A percentile compares a stretch with the other conserved stretches of the same genome.
phyloP scores from a whole-genome alignment of 2,329 filamentous ascomycete genomes.

The Ambrosiella beaveri region DNA sequence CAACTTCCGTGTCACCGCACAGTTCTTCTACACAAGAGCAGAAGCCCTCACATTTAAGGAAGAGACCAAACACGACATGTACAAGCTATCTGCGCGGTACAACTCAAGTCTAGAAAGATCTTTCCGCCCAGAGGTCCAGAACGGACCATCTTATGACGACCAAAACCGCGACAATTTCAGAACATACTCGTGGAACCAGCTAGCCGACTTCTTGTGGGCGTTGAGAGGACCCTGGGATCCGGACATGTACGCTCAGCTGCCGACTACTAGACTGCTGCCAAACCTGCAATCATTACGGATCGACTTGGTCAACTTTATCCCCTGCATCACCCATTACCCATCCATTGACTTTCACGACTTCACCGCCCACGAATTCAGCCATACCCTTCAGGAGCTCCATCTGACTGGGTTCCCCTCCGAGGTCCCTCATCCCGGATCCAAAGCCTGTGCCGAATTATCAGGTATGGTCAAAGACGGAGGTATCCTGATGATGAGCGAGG shows the following conservation, averaged over 20 bases:
- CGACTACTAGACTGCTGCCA: constrained; percentile 28
- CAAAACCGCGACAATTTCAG: constrained; percentile 35
- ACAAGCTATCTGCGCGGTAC: constrained; percentile 17
- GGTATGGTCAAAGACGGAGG: constrained; percentile 37
- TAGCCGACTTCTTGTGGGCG: constrained; percentile 34
- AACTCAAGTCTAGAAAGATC: background rate
- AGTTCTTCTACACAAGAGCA: constrained; percentile 30
- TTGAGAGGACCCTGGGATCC: constrained; percentile 30
- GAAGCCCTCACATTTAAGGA: too few relatives aligned
- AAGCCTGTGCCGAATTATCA: constrained; percentile 30
- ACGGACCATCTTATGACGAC: constrained; percentile 21
- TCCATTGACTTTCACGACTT: constrained; percentile 31
- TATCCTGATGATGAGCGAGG: constrained; percentile 29
- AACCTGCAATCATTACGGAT: constrained; percentile 30
- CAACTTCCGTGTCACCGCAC: constrained; percentile 35
- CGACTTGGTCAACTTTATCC: constrained; percentile 38
- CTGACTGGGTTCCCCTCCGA: constrained; percentile 35
- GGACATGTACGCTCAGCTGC: constrained; percentile 14
- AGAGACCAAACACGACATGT: too few relatives aligned
- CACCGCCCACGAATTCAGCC: constrained; percentile 36
- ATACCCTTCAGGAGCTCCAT: constrained; percentile 34
- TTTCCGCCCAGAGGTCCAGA: background rate
- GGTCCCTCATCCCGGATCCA: constrained; percentile 25
- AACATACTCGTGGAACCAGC: constrained; percentile 36
- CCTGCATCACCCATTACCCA: constrained; percentile 27